Evolutionary conservation across 2,329 filamentous ascomycete genomes (phyloP), one percentile per base, ranked within the genome.

Genomic region (Helotiales sp.): DNA sequence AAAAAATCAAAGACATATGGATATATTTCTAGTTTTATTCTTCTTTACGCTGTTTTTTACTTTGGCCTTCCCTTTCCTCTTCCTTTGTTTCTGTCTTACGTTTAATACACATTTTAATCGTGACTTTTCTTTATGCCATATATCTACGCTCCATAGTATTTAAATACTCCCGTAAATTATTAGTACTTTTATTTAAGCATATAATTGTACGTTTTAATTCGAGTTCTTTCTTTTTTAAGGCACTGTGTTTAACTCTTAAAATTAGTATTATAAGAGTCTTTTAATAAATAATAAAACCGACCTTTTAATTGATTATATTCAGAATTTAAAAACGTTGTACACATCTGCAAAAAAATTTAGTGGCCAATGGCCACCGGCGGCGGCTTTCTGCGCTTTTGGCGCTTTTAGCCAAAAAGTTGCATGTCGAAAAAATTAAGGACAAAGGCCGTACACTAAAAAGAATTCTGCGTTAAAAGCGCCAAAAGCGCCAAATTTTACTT

Each of bases 181-280:
- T 54, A 20, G 32, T 54, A 32, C 50, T 54, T 32, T 54, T 54
- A 34, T 52, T 6, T 30, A 30, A 13, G 26, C 24, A 52, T 52
- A 15, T 8, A 52, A 52, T 22, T 17, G 49, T 52, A 52, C 26
- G 24, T 52, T 54, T 28, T 17, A 5, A 54, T 54, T 54, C 15
- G 28, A 54, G 26, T 54, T 54, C 50, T 28, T 54, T 54, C 50
- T 54, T 30, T 54, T 54, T 17, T 54, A 54, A 34, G 50, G 28
- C 52, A 55, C 30, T 55, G 28, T 55, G 28, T 55, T 55, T 55
- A 7, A 55, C 30, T 55, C 8, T n/a, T 55, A 32, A n/a, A 55
- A 55, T 55, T 37, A 34, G 6, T 55, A 34, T 55, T 32, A 55
- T 55, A n/a, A 34, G 52, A 34, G 52, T 10, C 17, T 55, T 55